These are phyloP conservation scores for Gremmenia infestans DNA, from an alignment of 2,329 filamentous ascomycete genomes.

Conservation along the genomic window DNA sequence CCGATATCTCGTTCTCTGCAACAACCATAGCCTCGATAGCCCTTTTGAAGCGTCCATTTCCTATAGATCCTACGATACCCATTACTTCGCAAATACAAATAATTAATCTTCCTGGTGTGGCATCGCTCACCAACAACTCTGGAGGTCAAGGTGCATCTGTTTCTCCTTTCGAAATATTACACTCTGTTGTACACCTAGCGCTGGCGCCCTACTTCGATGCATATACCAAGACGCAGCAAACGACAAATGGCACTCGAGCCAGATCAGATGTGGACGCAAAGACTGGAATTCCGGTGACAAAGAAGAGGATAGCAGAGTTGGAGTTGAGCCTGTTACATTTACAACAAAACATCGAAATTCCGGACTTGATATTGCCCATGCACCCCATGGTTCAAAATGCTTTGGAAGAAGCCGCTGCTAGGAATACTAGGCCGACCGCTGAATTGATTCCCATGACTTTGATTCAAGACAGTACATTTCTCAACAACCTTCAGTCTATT, in stretches of 20 bases:
- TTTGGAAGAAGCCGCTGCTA: slow-evolving; percentile 68
- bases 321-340: slow-evolving; percentile 86
- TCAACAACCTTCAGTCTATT: slow-evolving; percentile 88
- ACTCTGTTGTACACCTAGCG: slow-evolving; percentile 86
- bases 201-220: slow-evolving; percentile 97
- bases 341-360: slow-evolving; percentile 97
- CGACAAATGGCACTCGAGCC: slow-evolving; percentile 59
- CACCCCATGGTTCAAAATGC: slow-evolving; percentile 85
- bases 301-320: slow-evolving; percentile 93
- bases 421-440: slow-evolving; percentile 64
- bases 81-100: slow-evolving; percentile 87
- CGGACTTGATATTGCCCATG: slow-evolving; percentile 80
- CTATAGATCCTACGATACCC: slow-evolving; percentile 77
- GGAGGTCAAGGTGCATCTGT: slow-evolving; percentile 65
- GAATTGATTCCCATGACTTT: slow-evolving; percentile 72
- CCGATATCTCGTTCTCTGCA: slow-evolving; percentile 73
- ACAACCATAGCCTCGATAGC: slow-evolving; percentile 83
- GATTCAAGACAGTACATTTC: slow-evolving; percentile 84
- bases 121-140: slow-evolving; percentile 56
- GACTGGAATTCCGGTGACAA: slow-evolving; percentile 92
- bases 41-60: slow-evolving; percentile 82
- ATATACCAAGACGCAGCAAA: slow-evolving; percentile 78
- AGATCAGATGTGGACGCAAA: slow-evolving; percentile 84
- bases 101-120: slow-evolving; percentile 82
- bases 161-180: slow-evolving; percentile 87